Evolutionary conservation across 805 yeast species (phyloP), one percentile per base, ranked within the genome.

Genomic region (Starmerella apicola): DNA sequence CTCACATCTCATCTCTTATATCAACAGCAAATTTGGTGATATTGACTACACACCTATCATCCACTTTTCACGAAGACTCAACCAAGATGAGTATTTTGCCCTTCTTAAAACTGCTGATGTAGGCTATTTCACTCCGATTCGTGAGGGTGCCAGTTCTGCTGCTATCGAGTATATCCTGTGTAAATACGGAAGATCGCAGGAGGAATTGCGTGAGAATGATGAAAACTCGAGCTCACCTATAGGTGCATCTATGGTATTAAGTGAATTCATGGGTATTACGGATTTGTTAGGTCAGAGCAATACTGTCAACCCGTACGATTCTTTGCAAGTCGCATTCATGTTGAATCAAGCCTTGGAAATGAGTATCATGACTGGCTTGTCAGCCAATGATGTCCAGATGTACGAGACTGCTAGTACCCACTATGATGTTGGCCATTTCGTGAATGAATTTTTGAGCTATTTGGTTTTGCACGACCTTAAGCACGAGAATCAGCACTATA

Each of bases 131-230:
- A 84, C 96, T 0, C 78, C 94, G 2, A 78, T 88, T 22, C 74
- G 98, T 57, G 98, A 91, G 58, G 96, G 96, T 42, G 85, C 88
- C 80, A 88, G 85, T 62, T 84, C 96, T 4, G 91, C 97, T 2
- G 83, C 95, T 1, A 64, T 88, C 43, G 98, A 91, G 60, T 91
- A 75, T 58, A 91, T 86, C 33, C 76, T 86, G 32, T 82, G 95
- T 51, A 77, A 82, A 53, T 64, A 72, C 45, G 21, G 23, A 13
- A 41, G 45, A 10, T 27, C 16, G 22, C 40, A 42, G 25, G 20
- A 43, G 28, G 34, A 30, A 28, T 7, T 20, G n/a, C 30, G 15
- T 10, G 26, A 18, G 8, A 5, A 5, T 16, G 34, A 17, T 16
- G 54, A 58, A 27, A 71, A 76, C 45, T 65, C 68, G 46, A 72